phyloP scores from a whole-genome alignment of 192 early-diverging fungal species.

The Backusella westeae region DNA sequence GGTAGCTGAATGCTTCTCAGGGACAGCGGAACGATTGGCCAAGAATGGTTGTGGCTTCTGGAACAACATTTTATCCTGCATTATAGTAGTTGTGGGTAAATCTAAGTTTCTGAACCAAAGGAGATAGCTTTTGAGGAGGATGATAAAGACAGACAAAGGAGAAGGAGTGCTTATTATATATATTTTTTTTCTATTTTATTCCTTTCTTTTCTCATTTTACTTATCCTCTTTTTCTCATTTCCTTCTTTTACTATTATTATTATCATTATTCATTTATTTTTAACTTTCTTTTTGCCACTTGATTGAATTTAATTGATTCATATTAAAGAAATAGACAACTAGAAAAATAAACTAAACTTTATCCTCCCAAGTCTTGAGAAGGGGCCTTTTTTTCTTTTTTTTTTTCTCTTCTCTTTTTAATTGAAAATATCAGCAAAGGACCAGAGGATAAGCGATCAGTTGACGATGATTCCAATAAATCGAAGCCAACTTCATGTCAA shows the following conservation, averaged over 20 bases:
- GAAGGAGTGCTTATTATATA: not conserved
- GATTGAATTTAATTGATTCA: not conserved
- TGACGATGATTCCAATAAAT: not conserved
- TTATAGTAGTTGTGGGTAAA: not conserved
- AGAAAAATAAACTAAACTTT: not conserved
- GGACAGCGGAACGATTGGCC: not conserved
- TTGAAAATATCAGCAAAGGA: not conserved
- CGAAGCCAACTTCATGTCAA: not conserved
- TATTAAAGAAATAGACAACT: not conserved
- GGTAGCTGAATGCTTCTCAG: not conserved
- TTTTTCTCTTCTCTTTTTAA: not conserved
- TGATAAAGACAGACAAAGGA: not conserved
- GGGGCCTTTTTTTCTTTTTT: not conserved
- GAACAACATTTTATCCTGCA: not conserved
- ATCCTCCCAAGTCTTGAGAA: not conserved
- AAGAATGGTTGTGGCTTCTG: not conserved
- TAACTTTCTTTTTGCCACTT: not conserved
- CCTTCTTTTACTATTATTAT: not conserved
- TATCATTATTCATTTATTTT: not conserved
- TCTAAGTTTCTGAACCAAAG: not conserved
- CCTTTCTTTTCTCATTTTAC: not conserved
- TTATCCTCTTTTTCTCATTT: not conserved
- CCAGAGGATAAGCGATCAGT: not conserved
- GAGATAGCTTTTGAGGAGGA: not conserved
- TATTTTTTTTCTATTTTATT: not conserved